Conservation (phyloP, 2,329 filamentous ascomycete genomes). For the Ascocoryne sarcoides region DNA sequence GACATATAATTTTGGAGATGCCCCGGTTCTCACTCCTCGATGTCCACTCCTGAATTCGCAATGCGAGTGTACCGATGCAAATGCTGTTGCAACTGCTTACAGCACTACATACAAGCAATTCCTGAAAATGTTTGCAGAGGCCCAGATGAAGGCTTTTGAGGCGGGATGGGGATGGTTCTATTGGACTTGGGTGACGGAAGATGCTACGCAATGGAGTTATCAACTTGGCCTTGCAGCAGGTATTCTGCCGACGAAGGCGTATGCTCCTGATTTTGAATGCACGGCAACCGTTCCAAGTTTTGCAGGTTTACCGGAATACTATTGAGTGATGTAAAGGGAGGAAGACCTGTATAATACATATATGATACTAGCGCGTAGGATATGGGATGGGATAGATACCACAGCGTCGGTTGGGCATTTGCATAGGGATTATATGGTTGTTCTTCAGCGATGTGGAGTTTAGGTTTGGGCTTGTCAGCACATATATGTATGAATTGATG, state of each 20-base stretch:
- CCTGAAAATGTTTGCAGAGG: slow-evolving; percentile 82
- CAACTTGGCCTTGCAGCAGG: slow-evolving; percentile 68
- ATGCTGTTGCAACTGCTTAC: slow-evolving; percentile 62
- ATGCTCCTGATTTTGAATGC: slow-evolving; percentile 62
- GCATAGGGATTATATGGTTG: too few species aligned
- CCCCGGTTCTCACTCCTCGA: slow-evolving; percentile 53
- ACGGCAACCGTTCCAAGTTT: slow-evolving; percentile 45
- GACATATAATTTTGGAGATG: slow-evolving; percentile 63
- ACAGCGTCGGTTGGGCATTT: too few species aligned
- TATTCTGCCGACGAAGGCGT: slow-evolving; percentile 70
- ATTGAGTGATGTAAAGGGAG: too few species aligned
- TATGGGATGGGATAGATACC: too few species aligned
- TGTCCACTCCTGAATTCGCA: slow-evolving; percentile 61
- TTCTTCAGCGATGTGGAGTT: too few species aligned
- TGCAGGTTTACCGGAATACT: slow-evolving; percentile 42
- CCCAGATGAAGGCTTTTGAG: slow-evolving; percentile 93
- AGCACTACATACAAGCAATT: slow-evolving; percentile 72
- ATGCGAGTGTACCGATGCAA: slow-evolving; percentile 70
- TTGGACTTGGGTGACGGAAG: slow-evolving; percentile 96
- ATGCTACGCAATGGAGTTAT: slow-evolving; percentile 84
- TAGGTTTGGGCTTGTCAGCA: too few species aligned
- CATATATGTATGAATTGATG: too few species aligned
- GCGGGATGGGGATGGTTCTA: slow-evolving; percentile 97
- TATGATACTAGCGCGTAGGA: too few species aligned
- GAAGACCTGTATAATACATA: too few species aligned